Evolutionary conservation across 805 yeast genomes (phyloP).

Genomic region (Zygosaccharomyces lentus): DNA sequence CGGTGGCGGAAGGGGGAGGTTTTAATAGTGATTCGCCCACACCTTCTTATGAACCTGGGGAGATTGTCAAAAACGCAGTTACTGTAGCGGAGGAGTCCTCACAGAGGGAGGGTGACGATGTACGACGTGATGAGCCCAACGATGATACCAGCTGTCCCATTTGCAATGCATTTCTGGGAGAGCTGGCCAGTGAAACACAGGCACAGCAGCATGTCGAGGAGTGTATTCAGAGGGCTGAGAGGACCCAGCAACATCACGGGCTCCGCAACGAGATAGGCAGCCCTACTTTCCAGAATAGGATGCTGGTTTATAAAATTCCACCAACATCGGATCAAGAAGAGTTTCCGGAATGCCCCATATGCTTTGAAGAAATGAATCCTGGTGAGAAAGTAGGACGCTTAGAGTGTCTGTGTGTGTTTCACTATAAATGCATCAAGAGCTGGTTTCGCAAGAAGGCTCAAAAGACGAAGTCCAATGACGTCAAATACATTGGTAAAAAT

Average conservation of each 20-base stretch:
- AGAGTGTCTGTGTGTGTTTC: constrained; percentile 93
- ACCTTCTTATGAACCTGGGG: constrained; percentile 11
- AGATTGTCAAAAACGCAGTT: constrained; percentile 35
- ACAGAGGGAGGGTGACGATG: constrained; percentile 10
- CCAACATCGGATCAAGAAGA: constrained; percentile 20
- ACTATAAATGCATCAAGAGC: constrained; percentile 80
- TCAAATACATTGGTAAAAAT: constrained; percentile 33
- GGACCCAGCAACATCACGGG: constrained; percentile 46
- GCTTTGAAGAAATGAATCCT: constrained; percentile 80
- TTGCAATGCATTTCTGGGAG: constrained; percentile 27
- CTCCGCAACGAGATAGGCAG: constrained; percentile 45
- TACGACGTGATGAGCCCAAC: constrained; percentile 8
- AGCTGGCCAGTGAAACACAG: constrained; percentile 19
- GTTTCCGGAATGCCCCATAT: constrained; percentile 83
- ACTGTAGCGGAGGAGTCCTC: constrained; percentile 8
- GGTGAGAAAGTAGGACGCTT: constrained; percentile 88
- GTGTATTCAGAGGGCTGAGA: constrained; percentile 61
- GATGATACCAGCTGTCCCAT: constrained; percentile 41
- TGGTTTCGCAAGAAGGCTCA: constrained; percentile 87
- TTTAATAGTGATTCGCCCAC: constrained; percentile 9
- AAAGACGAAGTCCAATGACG: constrained; percentile 20
- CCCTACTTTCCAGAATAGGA: constrained; percentile 49
- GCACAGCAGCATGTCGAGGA: constrained; percentile 65
- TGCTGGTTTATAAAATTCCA: constrained; percentile 67
- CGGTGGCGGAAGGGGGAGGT: background rate